phyloP scores from a whole-genome alignment of 805 yeast species.

The Candida saitoana region DNA sequence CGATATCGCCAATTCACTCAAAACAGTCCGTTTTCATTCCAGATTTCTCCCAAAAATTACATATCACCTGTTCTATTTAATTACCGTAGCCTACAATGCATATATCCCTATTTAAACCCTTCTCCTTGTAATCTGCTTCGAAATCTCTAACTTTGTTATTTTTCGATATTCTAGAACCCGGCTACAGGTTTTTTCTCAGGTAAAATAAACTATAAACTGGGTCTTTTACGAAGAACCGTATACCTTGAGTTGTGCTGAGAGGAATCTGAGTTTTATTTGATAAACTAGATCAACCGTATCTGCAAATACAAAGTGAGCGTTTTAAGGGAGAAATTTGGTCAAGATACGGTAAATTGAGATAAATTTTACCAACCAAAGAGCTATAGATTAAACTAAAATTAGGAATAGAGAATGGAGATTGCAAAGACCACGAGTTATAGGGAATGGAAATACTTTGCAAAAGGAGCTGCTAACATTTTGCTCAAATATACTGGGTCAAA shows the following conservation, averaged over 20 bases:
- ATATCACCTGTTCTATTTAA: too few species aligned
- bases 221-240: neutral
- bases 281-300: neutral
- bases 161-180: neutral
- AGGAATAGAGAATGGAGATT: slow-evolving; percentile 40
- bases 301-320: neutral
- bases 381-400: too few species aligned
- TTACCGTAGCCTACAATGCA: neutral
- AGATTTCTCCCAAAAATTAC: neutral
- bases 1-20: neutral
- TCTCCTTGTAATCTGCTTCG: neutral
- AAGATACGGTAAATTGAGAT: too few species aligned
- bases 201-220: too few species aligned
- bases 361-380: too few species aligned
- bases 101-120: neutral
- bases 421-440: slow-evolving; percentile 28
- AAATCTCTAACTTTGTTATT: neutral
- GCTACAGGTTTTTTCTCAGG: neutral
- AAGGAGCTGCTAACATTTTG: slow-evolving; percentile 49
- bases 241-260: neutral
- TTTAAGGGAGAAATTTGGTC: too few species aligned
- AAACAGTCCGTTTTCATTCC: neutral
- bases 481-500: slow-evolving; percentile 37
- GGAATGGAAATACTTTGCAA: slow-evolving; percentile 44
- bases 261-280: too few species aligned